Base-by-base conservation (phyloP, 2,329 filamentous ascomycete genomes). In the Fusarium temperatum region DNA sequence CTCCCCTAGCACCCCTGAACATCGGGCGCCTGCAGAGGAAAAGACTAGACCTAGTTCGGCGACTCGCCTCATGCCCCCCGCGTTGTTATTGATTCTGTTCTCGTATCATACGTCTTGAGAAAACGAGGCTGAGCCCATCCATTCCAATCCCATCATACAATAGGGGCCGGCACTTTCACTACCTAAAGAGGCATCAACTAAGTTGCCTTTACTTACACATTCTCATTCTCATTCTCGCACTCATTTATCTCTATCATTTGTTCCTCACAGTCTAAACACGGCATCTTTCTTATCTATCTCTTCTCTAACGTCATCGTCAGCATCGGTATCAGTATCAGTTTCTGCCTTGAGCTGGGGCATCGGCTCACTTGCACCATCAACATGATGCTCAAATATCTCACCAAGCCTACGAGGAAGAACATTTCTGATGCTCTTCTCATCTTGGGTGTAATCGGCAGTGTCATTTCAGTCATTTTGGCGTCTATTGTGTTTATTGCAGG, bases 401-500 rank as follows among this genome's bases (percentile, higher is more conserved):
- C 56, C 56, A 76, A 66, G 54, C 63, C 72, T 30, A 69, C 69
- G 51, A 70, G 76, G 39, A 68, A 72, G 39, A 38, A 66, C 35
- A 42, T 77, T 35, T 64, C 44, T 30, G 68, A 73, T 59, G 63
- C 45, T 51, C 72, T 79, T 24, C 63, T 66, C 26, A 64, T 65
- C 32, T 42, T 77, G 50, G 74, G 75, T 41, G 51, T 78, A 36
- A 59, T 72, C 32, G 71, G 77, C 22, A 76, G 76, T 30, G 63
- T 74, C 26, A 66, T 78, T 42, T 74, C 75, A 14, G 57, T 70
- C 28, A 55, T 75, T 36, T 60, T 77, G 32, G 60, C 67, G 11
- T 63, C 74, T 10, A 60, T 75, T 24, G 74, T 77, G 38, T 63
- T 77, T 57, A 62, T 77, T 32, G 65, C 77, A 1, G 77, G 77